Percentiles rank a stretch among this genome's conserved stretches.
Conservation (phyloP, 2,329 filamentous ascomycete species). For the Pseudopyricularia cyperi region DNA sequence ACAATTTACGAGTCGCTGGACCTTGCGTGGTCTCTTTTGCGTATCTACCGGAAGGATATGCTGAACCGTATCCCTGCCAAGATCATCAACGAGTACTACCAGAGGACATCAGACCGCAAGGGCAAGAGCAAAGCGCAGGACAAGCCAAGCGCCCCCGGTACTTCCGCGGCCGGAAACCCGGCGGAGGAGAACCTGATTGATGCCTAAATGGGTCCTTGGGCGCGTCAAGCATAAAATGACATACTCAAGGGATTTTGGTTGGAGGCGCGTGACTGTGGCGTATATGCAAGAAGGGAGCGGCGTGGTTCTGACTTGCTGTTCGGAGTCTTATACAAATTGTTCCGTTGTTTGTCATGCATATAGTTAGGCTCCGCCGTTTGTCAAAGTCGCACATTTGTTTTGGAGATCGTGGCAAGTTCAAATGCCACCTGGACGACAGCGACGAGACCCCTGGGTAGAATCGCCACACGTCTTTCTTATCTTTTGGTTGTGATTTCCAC, state of each 20-base stretch:
- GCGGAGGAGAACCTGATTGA: constrained; percentile 23
- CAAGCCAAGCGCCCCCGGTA: constrained; percentile 9
- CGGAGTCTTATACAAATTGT: no score
- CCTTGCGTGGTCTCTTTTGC: constrained; percentile 87
- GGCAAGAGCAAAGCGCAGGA: constrained; percentile 41
- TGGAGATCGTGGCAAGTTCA: no score
- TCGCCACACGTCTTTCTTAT: no score
- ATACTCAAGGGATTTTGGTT: neutral
- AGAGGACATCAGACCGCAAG: constrained; percentile 51
- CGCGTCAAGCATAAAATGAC: neutral
- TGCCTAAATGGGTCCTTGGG: constrained; percentile 11
- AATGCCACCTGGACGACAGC: no score
- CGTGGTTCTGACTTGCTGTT: no score
- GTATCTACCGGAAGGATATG: constrained; percentile 95
- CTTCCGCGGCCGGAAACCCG: constrained; percentile 8
- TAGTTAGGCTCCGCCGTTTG: no score
- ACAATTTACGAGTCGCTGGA: constrained; percentile 90
- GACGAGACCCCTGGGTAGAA: no score
- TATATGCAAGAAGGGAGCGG: no score
- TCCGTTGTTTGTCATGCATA: no score
- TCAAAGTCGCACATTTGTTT: no score
- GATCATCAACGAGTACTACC: constrained; percentile 72
- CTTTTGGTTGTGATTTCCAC: no score
- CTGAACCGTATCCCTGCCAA: constrained; percentile 89
- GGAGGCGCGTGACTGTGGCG: neutral